phyloP scores from a whole-genome alignment of 176 grass and related monocot species.

The Carex pumila region DNA sequence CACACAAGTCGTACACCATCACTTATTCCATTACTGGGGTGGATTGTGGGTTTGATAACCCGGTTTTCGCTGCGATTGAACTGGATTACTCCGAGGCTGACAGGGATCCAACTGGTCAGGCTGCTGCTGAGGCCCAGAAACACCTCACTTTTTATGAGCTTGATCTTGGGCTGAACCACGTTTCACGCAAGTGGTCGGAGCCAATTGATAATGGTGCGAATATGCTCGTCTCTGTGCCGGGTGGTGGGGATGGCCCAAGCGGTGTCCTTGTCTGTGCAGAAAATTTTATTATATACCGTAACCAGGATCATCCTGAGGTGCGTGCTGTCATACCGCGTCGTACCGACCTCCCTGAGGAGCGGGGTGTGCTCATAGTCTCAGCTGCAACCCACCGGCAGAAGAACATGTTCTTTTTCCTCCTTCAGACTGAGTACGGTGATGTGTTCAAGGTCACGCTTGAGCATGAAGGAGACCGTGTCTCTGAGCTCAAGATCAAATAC shows the following conservation, averaged over 20 bases:
- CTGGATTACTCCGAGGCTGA: slow-evolving; percentile 88
- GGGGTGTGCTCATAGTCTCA: slow-evolving; percentile 92
- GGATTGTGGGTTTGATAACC: slow-evolving; percentile 94
- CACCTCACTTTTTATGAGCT: slow-evolving; percentile 98
- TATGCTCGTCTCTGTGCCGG: slow-evolving; percentile 82
- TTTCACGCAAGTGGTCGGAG: slow-evolving; percentile 85
- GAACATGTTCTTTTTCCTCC: slow-evolving; percentile 80
- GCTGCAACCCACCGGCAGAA: slow-evolving; percentile 90
- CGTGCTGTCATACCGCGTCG: slow-evolving; percentile 86
- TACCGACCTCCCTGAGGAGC: slow-evolving; percentile 83
- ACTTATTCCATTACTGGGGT: slow-evolving; percentile 73
- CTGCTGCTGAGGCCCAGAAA: slow-evolving; percentile 85
- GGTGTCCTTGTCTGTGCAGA: slow-evolving; percentile 89
- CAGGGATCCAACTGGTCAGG: slow-evolving; percentile 64
- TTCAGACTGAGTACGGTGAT: slow-evolving; percentile 88
- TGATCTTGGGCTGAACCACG: slow-evolving; percentile 88
- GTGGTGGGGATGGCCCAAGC: slow-evolving; percentile 72
- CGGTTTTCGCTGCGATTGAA: slow-evolving; percentile 81
- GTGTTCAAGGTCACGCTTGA: slow-evolving; percentile 85
- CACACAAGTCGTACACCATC: slow-evolving; percentile 82
- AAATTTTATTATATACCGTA: slow-evolving; percentile 90
- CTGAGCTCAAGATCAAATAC: slow-evolving; percentile 94
- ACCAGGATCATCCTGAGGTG: slow-evolving; percentile 92
- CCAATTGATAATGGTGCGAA: slow-evolving; percentile 88
- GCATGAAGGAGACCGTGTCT: slow-evolving; percentile 52